Conservation (phyloP, 768 basidiomycete genomes). For the Suillus sp. region DNA sequence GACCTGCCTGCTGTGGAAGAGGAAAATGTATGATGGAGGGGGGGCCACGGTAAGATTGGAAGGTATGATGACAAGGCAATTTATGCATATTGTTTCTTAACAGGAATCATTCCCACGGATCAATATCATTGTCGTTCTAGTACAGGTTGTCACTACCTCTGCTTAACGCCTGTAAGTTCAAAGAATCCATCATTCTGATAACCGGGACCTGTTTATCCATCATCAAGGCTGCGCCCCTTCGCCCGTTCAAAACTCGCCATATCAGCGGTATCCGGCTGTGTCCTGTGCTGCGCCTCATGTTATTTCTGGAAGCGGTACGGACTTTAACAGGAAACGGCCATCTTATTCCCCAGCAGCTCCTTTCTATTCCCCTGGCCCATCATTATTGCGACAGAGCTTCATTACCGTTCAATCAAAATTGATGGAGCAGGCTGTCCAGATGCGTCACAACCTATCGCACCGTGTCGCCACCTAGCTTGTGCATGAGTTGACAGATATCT, state of each 20-base stretch:
- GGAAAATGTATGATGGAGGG: constrained; percentile 9
- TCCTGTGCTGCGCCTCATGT: not conserved
- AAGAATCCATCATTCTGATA: not conserved
- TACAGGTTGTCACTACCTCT: not conserved
- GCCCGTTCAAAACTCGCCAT: not conserved
- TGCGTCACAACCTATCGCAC: not conserved
- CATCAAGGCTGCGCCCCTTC: not conserved
- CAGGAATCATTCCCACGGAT: not conserved
- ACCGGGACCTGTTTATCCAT: not conserved
- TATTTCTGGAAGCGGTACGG: not conserved
- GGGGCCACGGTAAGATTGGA: not conserved
- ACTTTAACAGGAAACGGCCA: not conserved
- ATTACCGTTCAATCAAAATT: constrained; percentile 1
- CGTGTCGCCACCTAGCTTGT: not conserved
- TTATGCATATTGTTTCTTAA: constrained; percentile 1
- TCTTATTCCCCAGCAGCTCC: not conserved
- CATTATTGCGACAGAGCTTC: not conserved
- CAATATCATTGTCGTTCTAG: not conserved
- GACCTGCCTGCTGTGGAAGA: constrained; percentile 29
- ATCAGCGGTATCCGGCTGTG: not conserved
- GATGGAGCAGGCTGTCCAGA: not conserved
- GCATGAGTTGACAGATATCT: not conserved
- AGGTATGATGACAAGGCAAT: not conserved
- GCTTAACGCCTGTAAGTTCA: not conserved
- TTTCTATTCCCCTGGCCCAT: not conserved